A percentile compares a stretch with the other conserved stretches of the same genome.
Evolutionary conservation across 352 stramenopile species (phyloP).

Genomic region (Saprolegnia diclina): DNA sequence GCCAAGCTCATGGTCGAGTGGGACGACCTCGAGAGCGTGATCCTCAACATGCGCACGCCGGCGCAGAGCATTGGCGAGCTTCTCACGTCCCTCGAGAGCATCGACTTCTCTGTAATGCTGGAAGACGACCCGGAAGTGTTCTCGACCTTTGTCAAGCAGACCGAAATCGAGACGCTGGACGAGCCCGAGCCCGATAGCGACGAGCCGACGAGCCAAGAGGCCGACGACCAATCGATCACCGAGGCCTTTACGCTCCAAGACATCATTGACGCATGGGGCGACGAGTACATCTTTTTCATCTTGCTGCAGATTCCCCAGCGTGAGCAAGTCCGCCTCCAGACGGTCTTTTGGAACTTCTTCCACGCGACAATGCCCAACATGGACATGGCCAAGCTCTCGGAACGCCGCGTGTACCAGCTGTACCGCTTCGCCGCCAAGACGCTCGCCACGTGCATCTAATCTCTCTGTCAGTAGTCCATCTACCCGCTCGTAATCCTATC

Average conservation of each 20-base stretch:
- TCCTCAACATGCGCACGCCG: constrained; percentile 18
- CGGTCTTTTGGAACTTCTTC: constrained; percentile 10
- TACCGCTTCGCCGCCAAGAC: constrained; percentile 4
- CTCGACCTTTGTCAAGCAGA: constrained; percentile 3
- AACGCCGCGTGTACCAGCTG: neutral
- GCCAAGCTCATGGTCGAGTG: constrained; percentile 11
- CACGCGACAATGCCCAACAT: constrained; percentile 3
- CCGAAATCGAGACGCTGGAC: neutral
- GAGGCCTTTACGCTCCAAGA: constrained; percentile 44
- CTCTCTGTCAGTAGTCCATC: neutral
- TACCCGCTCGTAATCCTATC: too few relatives aligned
- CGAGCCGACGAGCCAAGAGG: neutral
- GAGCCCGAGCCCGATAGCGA: neutral
- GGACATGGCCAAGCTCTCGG: constrained; percentile 3
- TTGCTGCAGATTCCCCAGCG: constrained; percentile 22
- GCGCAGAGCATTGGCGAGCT: constrained; percentile 21
- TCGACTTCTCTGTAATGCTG: constrained; percentile 21
- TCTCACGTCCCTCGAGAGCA: constrained; percentile 7
- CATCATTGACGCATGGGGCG: constrained; percentile 20
- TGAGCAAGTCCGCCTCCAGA: constrained; percentile 7
- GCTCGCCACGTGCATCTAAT: constrained; percentile 3
- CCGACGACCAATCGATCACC: neutral
- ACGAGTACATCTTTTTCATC: constrained; percentile 3
- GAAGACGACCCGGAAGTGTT: constrained; percentile 6
- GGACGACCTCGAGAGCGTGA: constrained; percentile 17